Base-by-base conservation (phyloP, 2,329 filamentous ascomycete genomes). In the Lachnellula cervina region DNA sequence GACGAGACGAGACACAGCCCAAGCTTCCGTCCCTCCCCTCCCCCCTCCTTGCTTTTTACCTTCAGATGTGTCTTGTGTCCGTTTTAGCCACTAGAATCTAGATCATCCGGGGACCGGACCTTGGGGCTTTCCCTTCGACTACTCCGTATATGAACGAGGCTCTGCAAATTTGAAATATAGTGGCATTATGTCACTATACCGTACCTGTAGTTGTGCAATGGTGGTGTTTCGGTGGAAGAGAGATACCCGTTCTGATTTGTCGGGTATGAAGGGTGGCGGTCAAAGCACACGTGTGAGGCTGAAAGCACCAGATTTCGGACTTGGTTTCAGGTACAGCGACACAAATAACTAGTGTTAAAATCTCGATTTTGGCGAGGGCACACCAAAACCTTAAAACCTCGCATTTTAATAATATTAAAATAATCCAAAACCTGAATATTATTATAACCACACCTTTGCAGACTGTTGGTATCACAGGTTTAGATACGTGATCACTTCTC, bases 251-350 rank as follows among this genome's bases (percentile, higher is more conserved):
- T 50, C 28, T 37, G 48, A 40, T 50, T 50, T 49, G 17, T 49
- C 25, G 48, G 35, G 17, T 13, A 5, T 17, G 37, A 35, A n/a
- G 32, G 37, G 19, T 50, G 48, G 32, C 34, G 48, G 48, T 40
- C 48, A n/a, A 23, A 21, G 48, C 48, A 50, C 34, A 40, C 23
- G 47, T 49, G 11, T 50, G 48, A 50, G 48, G 48, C 48, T 50
- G 48, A 50, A 50, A 23, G 17, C 44, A 47, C 44, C 42, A 47
- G 7, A 25, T n/a, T 47, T 47, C 8, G 34, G 34, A 19, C 19
- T 21, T 11, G 32, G 19, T n/a, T 23, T 38, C 37, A 11, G 47
- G 38, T 37, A 37, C n/a, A n/a, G n/a, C n/a, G n/a, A n/a, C n/a
- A n/a, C n/a, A n/a, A n/a, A n/a, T n/a, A n/a, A n/a, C n/a, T n/a